Conservation (phyloP, 495 filamentous ascomycete species). For the Rhizodiscina lignyota region DNA sequence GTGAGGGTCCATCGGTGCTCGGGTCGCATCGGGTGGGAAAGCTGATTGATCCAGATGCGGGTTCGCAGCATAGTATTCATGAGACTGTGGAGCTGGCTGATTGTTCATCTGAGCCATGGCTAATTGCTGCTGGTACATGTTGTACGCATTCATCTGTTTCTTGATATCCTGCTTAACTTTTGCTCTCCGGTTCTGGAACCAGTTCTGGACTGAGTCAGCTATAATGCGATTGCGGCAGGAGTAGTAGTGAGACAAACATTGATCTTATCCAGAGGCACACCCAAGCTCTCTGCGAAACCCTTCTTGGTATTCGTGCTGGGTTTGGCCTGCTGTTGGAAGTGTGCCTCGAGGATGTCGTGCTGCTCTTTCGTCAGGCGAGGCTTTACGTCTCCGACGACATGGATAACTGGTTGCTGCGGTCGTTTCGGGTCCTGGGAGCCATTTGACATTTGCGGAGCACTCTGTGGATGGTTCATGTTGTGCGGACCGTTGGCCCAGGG, state of each 20-base stretch:
- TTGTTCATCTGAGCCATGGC: no score
- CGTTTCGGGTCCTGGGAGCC: not conserved
- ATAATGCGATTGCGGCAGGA: not conserved
- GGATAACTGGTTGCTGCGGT: no score
- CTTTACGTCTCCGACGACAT: conserved; percentile 20
- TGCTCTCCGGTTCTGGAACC: conserved; percentile 28
- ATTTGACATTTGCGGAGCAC: not conserved
- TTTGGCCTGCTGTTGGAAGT: conserved; percentile 21
- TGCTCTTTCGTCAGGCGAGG: conserved; percentile 26
- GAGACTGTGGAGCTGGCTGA: no score
- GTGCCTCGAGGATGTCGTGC: conserved; percentile 23
- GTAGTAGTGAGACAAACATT: conserved; percentile 16
- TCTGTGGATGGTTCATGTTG: not conserved
- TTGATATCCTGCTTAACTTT: conserved; percentile 27
- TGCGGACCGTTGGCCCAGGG: no score
- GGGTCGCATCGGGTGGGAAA: no score
- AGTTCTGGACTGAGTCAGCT: conserved; percentile 19
- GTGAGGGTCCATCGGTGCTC: no score
- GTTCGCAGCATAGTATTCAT: no score
- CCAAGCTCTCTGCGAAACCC: conserved; percentile 20
- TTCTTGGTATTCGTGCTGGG: conserved; percentile 24
- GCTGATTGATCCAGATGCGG: no score
- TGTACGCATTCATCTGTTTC: conserved; percentile 18
- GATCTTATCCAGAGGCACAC: conserved; percentile 25
- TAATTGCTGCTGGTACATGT: no score